These are phyloP conservation scores for Fusarium mundagurra DNA, from an alignment of 2,329 filamentous ascomycete species.

Conservation along the genomic window DNA sequence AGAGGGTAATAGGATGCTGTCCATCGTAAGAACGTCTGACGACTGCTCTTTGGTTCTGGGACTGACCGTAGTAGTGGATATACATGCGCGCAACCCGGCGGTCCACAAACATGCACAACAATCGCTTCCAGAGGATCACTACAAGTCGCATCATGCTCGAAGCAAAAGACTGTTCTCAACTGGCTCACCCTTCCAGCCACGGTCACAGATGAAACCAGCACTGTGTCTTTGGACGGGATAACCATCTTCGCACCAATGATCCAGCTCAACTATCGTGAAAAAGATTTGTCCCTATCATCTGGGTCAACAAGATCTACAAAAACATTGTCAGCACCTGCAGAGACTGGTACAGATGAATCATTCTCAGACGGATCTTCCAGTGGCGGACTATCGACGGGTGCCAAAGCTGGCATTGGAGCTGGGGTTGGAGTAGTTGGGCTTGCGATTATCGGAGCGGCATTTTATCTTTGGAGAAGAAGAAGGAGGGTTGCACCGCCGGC, in stretches of 20 bases:
- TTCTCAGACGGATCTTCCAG: background rate
- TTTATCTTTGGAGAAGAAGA: background rate
- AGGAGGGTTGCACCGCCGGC: rapidly evolving
- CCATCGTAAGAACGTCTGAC: background rate
- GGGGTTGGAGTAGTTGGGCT: background rate
- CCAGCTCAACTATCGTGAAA: background rate
- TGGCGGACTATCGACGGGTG: background rate
- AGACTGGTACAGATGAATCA: background rate
- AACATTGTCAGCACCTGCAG: background rate
- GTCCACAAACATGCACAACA: background rate
- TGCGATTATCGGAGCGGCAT: background rate
- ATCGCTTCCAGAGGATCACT: background rate
- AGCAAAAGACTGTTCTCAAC: background rate
- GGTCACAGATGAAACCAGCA: background rate
- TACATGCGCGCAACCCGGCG: background rate
- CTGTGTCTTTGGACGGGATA: background rate
- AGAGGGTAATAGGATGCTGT: background rate
- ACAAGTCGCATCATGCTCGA: background rate
- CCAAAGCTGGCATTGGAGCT: background rate
- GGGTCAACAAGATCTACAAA: background rate
- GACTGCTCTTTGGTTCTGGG: rapidly evolving
- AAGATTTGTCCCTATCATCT: background rate
- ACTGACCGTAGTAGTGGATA: background rate
- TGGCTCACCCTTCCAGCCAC: background rate
- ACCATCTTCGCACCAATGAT: slow-evolving; percentile 3